These are phyloP conservation scores for Pyrus pyrifolia DNA, from an alignment of 306 rosid species.

Conservation along the genomic window DNA sequence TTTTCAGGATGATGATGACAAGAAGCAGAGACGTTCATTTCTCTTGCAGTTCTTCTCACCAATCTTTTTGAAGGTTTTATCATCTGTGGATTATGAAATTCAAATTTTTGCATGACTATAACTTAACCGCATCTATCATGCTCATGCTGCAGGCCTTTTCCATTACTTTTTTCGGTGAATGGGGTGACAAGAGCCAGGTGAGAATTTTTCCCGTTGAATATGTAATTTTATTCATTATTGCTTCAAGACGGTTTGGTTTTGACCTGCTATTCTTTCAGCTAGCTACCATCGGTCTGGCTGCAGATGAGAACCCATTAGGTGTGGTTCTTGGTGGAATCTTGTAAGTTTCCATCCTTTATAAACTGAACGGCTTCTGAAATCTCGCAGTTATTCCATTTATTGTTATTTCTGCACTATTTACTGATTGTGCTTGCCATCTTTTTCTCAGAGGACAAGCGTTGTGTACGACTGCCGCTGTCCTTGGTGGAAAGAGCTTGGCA, in stretches of 20 bases:
- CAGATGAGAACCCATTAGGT: conserved; percentile 86
- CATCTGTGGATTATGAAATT: conserved; percentile 5
- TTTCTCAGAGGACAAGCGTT: conserved; percentile 71
- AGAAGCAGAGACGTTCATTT: conserved; percentile 52
- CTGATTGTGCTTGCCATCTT: background rate
- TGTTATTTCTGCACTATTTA: background rate
- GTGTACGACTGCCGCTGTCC: conserved; percentile 82
- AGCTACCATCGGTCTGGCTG: conserved; percentile 93
- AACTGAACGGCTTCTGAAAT: background rate
- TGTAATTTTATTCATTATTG: background rate
- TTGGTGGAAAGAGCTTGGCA: conserved; percentile 95
- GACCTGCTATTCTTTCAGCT: conserved; percentile 50
- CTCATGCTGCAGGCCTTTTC: conserved; percentile 72
- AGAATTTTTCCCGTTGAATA: conserved; percentile 15
- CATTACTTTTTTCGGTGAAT: conserved; percentile 91
- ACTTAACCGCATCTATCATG: conserved; percentile 15
- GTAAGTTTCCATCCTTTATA: conserved; percentile 35
- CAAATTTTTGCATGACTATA: background rate
- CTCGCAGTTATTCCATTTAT: background rate
- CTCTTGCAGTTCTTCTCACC: conserved; percentile 73
- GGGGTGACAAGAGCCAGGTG: conserved; percentile 99
- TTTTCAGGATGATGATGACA: conserved; percentile 63
- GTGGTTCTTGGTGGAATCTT: conserved; percentile 93
- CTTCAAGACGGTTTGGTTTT: conserved; percentile 6
- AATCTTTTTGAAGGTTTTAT: conserved; percentile 61